These are phyloP conservation scores for Trypethelium eluteriae DNA, from an alignment of 495 filamentous ascomycete species.

Conservation along the genomic window DNA sequence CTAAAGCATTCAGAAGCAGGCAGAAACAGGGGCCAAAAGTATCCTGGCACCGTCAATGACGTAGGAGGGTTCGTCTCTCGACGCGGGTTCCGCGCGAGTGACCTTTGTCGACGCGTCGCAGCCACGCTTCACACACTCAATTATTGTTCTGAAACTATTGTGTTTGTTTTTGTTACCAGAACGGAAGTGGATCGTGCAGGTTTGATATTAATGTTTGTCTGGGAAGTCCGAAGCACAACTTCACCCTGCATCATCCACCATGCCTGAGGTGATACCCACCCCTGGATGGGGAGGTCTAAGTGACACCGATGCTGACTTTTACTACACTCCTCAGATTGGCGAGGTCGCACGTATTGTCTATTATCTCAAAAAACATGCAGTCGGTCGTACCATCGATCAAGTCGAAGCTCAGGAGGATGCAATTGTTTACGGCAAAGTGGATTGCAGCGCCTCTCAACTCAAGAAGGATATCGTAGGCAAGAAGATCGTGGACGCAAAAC, in stretches of 20 bases:
- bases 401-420: conserved; percentile 67
- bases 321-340: conserved; percentile 28
- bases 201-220: too few species aligned
- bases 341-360: conserved; percentile 76
- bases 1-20: too few species aligned
- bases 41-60: neutral
- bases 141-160: neutral
- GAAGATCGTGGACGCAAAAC: conserved; percentile 63
- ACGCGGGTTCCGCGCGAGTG: neutral
- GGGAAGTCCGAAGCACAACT: too few species aligned
- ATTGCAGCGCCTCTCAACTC: conserved; percentile 66
- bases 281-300: neutral
- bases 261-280: conserved; percentile 2
- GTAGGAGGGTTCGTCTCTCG: neutral
- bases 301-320: neutral
- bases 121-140: neutral
- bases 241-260: neutral
- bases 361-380: conserved; percentile 69
- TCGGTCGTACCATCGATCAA: conserved; percentile 67
- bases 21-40: too few species aligned
- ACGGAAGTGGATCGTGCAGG: too few species aligned
- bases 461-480: conserved; percentile 66
- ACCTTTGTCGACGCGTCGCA: too few species aligned
- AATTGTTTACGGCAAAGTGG: conserved; percentile 81
- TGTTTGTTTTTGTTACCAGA: neutral